Evolutionary conservation across 164 flowering plant genomes (phyloP), one percentile per base, ranked within the genome.

Genomic region (Stephania japonica): DNA sequence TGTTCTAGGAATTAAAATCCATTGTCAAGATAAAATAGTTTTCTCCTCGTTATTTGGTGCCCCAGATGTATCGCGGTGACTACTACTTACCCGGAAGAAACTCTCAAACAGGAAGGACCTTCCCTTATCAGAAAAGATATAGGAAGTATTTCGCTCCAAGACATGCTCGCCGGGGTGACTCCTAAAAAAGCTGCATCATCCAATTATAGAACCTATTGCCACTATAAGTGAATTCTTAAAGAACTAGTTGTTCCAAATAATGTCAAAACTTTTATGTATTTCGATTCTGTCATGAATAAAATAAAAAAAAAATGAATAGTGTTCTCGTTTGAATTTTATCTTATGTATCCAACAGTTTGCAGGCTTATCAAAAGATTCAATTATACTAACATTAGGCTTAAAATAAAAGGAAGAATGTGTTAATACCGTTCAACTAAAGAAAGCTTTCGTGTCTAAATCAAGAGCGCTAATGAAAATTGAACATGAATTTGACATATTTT

Each of bases 1-100:
- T 44, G 38, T 49, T 24, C 41, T 21, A 26, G 8, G 59, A 71
- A 61, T 32, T 73, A 11, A 10, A 49, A 10, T 50, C 24, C 16
- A 16, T 8, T 32, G 26, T 69, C 41, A 3, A 16, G 65, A 62
- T 8, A 26, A 42, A 41, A 10, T 32, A 32, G 38, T 0, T 32
- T 32, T 32, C 38, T 32, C 65, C 23, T 18, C 59, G 23, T 72
- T 71, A 70, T 75, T 7, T 66, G 65, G 72, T 83, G 70, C 71
- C 77, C 82, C 92, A 95, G 98, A 86, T 93, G 98, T 71, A 91
- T 95, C 74, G 98, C 97, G 75, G 93, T 95, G 38, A 88, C 87
- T 69, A 95, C 99, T 44, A 86, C 99, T 73, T 75, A 93, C 75
- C 77, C 94, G 16, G 90, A 86, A 78, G 94, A 86, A 75, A 78